These are phyloP conservation scores for Exserohilum turcica DNA, from an alignment of 2,329 filamentous ascomycete genomes.

Conservation along the genomic window DNA sequence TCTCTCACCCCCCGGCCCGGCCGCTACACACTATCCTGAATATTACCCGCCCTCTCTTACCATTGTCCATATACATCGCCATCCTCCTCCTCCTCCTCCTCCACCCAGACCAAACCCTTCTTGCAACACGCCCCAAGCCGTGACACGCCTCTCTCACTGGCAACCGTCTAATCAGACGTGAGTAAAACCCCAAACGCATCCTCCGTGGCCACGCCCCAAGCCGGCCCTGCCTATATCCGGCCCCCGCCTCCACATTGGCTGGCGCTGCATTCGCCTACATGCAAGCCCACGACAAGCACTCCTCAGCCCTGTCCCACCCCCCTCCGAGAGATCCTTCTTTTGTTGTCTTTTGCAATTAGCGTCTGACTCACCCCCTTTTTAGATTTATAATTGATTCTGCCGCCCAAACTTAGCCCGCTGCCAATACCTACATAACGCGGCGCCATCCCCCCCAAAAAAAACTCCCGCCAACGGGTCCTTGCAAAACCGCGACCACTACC, in stretches of 20 bases:
- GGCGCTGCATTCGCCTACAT: constrained; percentile 15
- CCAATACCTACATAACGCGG: constrained; percentile 26
- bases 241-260: constrained; percentile 26
- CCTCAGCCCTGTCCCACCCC: constrained; percentile 33
- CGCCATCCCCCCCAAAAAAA: constrained; percentile 21
- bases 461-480: constrained; percentile 5
- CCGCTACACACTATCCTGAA: too few species aligned
- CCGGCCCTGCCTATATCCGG: constrained; percentile 27
- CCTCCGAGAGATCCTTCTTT: not conserved
- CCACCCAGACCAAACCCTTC: not conserved
- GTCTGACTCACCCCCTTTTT: constrained; percentile 43
- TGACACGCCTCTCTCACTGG: constrained; percentile 21
- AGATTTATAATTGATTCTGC: constrained; percentile 22
- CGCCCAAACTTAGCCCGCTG: constrained; percentile 10
- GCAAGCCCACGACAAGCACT: constrained; percentile 36
- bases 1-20: constrained; percentile 6
- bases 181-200: constrained; percentile 39
- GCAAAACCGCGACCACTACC: constrained; percentile 26
- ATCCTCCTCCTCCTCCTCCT: too few species aligned
- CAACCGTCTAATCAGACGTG: constrained; percentile 27
- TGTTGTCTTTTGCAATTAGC: constrained; percentile 35
- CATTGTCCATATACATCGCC: too few species aligned
- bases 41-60: too few species aligned
- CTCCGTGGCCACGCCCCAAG: constrained; percentile 16
- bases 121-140: constrained; percentile 11